Percentiles rank a stretch among this genome's conserved stretches.
phyloP scores from a whole-genome alignment of 169 alveolate species.

The Plasmodium vinckei region DNA sequence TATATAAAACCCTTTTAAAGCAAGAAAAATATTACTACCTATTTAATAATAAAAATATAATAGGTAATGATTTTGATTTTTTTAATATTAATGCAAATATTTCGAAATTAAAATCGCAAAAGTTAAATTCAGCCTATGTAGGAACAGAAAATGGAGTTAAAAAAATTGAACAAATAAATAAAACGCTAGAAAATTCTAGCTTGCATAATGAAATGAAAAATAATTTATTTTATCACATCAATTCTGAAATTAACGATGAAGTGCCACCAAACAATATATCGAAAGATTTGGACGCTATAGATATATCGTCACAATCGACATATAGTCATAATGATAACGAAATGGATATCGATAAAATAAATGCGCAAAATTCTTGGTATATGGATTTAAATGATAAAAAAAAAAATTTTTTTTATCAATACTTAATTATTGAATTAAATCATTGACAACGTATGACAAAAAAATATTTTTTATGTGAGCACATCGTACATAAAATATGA shows the following conservation, averaged over 20 bases:
- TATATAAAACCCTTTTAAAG: slow-evolving; percentile 27
- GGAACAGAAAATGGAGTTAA: background rate
- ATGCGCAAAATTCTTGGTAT: slow-evolving; percentile 33
- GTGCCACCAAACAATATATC: background rate
- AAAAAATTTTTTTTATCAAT: slow-evolving; percentile 60
- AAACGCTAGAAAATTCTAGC: background rate
- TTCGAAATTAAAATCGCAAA: slow-evolving; percentile 10
- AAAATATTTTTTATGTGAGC: background rate
- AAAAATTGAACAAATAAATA: background rate
- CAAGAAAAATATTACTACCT: slow-evolving; percentile 48
- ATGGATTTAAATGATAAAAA: background rate
- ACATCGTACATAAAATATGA: background rate
- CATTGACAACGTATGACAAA: background rate
- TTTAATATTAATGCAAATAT: slow-evolving; percentile 22
- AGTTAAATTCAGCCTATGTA: background rate
- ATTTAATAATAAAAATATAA: slow-evolving; percentile 19
- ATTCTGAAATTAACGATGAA: background rate
- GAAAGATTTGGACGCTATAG: slow-evolving; percentile 5
- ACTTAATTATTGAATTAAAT: slow-evolving; percentile 59
- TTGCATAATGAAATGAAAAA: background rate
- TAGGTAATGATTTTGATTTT: slow-evolving; percentile 12
- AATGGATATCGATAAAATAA: slow-evolving; percentile 42
- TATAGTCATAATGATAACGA: slow-evolving; percentile 25
- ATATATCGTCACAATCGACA: slow-evolving; percentile 36
- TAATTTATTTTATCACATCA: background rate